Percentiles rank a stretch among this genome's conserved stretches.
Evolutionary conservation across 2,329 filamentous ascomycete genomes (phyloP).

Genomic region (Penicillium sp.): DNA sequence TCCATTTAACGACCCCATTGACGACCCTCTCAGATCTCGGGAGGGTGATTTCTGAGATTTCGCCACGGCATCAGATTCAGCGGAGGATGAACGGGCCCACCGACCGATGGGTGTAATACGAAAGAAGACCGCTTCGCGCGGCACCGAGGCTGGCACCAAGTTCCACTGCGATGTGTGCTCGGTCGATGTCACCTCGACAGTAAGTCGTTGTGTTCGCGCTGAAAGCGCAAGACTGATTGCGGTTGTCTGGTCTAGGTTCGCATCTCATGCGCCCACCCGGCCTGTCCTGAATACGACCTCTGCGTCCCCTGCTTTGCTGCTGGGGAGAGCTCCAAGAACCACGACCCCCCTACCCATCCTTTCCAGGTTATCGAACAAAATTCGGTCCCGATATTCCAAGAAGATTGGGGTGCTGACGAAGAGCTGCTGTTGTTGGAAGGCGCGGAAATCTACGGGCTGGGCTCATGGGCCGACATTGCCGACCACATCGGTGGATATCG

Average conservation of each 20-base stretch:
- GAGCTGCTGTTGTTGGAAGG: conserved; percentile 90
- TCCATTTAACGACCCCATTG: conserved; percentile 3
- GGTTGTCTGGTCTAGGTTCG: conserved; percentile 60
- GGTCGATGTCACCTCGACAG: conserved; percentile 92
- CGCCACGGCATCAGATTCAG: conserved; percentile 30
- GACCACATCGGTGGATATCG: conserved; percentile 96
- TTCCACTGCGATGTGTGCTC: conserved; percentile 98
- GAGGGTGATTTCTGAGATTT: conserved; percentile 26
- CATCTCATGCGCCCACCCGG: conserved; percentile 78
- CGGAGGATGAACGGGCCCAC: conserved; percentile 38
- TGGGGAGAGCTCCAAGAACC: conserved; percentile 71
- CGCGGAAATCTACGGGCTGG: conserved; percentile 89
- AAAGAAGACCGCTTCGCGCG: conserved; percentile 83
- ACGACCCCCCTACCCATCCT: conserved; percentile 78
- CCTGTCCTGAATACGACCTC: conserved; percentile 90
- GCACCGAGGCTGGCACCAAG: conserved; percentile 82
- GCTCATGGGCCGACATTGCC: conserved; percentile 95
- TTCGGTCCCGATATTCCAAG: conserved; percentile 91
- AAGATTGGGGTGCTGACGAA: conserved; percentile 95
- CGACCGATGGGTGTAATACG: conserved; percentile 81
- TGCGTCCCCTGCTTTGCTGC: conserved; percentile 92
- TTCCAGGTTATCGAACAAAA: conserved; percentile 97
- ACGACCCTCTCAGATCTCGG: conserved; percentile 27
- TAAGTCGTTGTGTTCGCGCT: conserved; percentile 43
- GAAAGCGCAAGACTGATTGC: background rate